Base-by-base conservation (phyloP, 2,329 filamentous ascomycete species). In the Claviceps spartinae region DNA sequence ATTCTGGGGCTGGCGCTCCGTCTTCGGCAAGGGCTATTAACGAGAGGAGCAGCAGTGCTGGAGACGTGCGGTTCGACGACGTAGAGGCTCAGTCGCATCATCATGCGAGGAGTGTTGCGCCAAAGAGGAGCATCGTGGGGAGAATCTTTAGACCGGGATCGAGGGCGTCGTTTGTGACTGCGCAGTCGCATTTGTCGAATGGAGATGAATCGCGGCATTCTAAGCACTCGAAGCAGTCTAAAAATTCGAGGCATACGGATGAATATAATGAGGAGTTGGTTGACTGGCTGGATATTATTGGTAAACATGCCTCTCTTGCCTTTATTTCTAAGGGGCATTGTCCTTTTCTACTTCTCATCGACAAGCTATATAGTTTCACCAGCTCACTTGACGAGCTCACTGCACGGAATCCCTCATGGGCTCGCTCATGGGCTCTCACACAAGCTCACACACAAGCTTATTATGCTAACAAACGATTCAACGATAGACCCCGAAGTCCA, bases 401-500 rank as follows among this genome's bases (percentile, higher is more conserved):
- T 34, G 11, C 1, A 34, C 3, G 9, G 30, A 3, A 34, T 11
- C 9, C 4, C 9, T 4, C 9, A 11, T 34, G 30, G 30, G 30
- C 30, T 34, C 30, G 4, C 30, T 34, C 30, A 3, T 34, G 30
- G 30, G 30, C 30, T 30, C 9, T 11, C 30, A 30, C 30, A 30
- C 30, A 11, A 30, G 30, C 30, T 34, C 30, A 4, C 30, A 4
- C 30, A 11, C 4, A 11, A 34, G 9, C 30, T 34, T 34, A 1
- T 3, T 4, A 34, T 34, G 30, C 30, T 34, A 34, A 34, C 30
- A 34, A 11, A 11, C 3, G 20, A 22, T 22, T 22, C 20, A 22
- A 22, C 20, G 30, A 11, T 57, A 89, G 88, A 94, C 60, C 87
- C 88, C 43, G 86, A 94, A 68, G 82, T 95, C 3, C 81, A 86